These are phyloP conservation scores for Calonectria pauciramosa DNA, from an alignment of 2,329 filamentous ascomycete species.

Conservation along the genomic window DNA sequence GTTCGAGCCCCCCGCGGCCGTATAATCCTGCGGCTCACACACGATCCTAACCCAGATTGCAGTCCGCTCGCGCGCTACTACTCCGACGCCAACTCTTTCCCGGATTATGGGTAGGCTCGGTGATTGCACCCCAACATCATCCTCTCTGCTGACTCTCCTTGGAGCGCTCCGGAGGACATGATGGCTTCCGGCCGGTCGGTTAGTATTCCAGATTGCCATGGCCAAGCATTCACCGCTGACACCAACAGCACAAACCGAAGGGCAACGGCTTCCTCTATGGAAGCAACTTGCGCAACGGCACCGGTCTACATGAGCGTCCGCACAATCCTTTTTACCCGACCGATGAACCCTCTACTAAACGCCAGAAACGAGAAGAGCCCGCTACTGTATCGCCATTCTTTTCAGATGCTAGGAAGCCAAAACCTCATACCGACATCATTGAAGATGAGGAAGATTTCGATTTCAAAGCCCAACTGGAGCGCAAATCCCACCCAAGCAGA, in stretches of 20 bases:
- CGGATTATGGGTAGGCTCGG: slow-evolving; percentile 57
- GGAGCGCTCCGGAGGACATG: slow-evolving; percentile 45
- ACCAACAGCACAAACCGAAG: slow-evolving; percentile 37
- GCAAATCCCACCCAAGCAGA: not conserved
- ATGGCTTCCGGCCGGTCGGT: slow-evolving; percentile 42
- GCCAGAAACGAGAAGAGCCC: slow-evolving; percentile 33
- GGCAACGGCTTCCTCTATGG: slow-evolving; percentile 37
- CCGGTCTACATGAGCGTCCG: not conserved
- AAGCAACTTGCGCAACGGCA: not conserved
- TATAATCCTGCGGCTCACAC: slow-evolving; percentile 13
- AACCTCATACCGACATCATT: slow-evolving; percentile 16
- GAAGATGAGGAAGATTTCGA: slow-evolving; percentile 28
- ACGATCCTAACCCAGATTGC: slow-evolving; percentile 27
- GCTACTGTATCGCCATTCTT: slow-evolving; percentile 17
- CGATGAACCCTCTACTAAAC: slow-evolving; percentile 37
- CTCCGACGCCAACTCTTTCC: slow-evolving; percentile 55
- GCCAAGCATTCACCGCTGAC: slow-evolving; percentile 25
- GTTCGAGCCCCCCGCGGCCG: slow-evolving; percentile 32
- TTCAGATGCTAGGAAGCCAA: not conserved
- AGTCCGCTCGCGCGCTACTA: slow-evolving; percentile 53
- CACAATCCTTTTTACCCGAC: slow-evolving; percentile 4
- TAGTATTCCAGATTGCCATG: slow-evolving; percentile 15
- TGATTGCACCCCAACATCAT: slow-evolving; percentile 18
- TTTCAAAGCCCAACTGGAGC: not conserved
- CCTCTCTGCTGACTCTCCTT: slow-evolving; percentile 36